Conservation (phyloP, 495 filamentous ascomycete species). For the Cudoniella acicularis region DNA sequence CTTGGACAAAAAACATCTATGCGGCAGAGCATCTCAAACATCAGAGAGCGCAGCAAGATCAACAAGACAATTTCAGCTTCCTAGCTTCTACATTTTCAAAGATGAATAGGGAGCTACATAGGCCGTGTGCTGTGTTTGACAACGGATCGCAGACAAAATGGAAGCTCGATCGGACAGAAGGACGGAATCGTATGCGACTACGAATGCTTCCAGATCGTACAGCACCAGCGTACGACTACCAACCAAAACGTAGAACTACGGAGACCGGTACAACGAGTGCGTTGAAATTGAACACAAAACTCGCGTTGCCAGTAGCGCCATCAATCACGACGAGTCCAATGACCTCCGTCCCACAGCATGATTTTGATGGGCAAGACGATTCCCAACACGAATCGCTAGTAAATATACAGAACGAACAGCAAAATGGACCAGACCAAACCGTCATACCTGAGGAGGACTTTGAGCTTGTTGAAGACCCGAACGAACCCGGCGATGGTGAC, state of each 20-base stretch:
- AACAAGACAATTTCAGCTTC: constrained; percentile 80
- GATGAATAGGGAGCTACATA: constrained; percentile 67
- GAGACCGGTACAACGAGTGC: constrained; percentile 23
- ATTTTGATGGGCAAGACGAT: constrained; percentile 19
- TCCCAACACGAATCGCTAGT: constrained; percentile 5
- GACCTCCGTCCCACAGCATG: not conserved
- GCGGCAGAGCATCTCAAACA: constrained; percentile 87
- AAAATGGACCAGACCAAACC: constrained; percentile 30
- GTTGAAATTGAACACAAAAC: constrained; percentile 41
- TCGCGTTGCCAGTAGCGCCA: constrained; percentile 16
- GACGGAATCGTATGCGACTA: constrained; percentile 89
- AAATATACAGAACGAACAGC: constrained; percentile 10
- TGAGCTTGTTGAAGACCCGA: constrained; percentile 79
- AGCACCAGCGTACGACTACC: constrained; percentile 62
- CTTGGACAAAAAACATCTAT: constrained; percentile 94
- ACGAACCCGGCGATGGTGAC: constrained; percentile 73
- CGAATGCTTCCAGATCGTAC: constrained; percentile 71
- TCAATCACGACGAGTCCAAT: constrained; percentile 2
- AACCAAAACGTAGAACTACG: constrained; percentile 70
- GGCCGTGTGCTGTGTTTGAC: constrained; percentile 76
- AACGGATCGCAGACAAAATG: constrained; percentile 64
- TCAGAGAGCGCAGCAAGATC: constrained; percentile 81
- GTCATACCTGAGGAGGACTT: constrained; percentile 77
- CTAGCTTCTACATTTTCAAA: constrained; percentile 67
- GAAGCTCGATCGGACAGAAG: constrained; percentile 93